A percentile compares a stretch with the other conserved stretches of the same genome.
Conservation (phyloP, 331 rosid genomes). For the Ulmus americana region DNA sequence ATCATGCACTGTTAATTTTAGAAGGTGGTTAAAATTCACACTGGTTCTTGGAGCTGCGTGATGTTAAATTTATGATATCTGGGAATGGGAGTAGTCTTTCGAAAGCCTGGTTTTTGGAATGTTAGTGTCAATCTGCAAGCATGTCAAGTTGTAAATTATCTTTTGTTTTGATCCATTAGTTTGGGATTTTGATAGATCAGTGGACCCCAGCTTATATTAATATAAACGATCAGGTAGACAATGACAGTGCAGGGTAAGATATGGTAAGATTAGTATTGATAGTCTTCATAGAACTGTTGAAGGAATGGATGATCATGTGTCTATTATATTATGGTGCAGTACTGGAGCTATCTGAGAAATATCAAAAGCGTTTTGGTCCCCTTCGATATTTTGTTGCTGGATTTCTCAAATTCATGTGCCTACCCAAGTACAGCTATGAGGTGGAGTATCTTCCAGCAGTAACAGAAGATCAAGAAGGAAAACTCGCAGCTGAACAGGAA, state of each 20-base stretch:
- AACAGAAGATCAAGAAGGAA: constrained; percentile 68
- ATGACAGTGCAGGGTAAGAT: background rate
- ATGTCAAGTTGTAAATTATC: background rate
- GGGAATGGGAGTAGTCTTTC: background rate
- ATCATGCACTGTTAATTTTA: background rate
- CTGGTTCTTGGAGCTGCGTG: background rate
- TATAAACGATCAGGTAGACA: background rate
- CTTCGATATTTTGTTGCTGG: constrained; percentile 97
- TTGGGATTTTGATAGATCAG: constrained; percentile 4
- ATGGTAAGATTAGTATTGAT: background rate
- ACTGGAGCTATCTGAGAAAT: constrained; percentile 89
- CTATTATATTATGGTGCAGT: constrained; percentile 46
- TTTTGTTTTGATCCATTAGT: constrained; percentile 6
- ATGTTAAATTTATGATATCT: background rate
- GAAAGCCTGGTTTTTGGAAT: background rate
- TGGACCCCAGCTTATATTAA: background rate
- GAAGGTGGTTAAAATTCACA: background rate
- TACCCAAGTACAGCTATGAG: constrained; percentile 88
- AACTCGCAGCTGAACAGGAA: constrained; percentile 49
- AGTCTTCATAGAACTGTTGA: background rate
- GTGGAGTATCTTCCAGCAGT: constrained; percentile 86
- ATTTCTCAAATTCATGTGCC: constrained; percentile 82
- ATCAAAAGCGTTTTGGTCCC: constrained; percentile 94
- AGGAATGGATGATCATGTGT: constrained; percentile 1
- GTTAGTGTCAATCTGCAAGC: background rate